Evolutionary conservation across 805 yeast species (phyloP).

Genomic region (Kodamaea sagamina): DNA sequence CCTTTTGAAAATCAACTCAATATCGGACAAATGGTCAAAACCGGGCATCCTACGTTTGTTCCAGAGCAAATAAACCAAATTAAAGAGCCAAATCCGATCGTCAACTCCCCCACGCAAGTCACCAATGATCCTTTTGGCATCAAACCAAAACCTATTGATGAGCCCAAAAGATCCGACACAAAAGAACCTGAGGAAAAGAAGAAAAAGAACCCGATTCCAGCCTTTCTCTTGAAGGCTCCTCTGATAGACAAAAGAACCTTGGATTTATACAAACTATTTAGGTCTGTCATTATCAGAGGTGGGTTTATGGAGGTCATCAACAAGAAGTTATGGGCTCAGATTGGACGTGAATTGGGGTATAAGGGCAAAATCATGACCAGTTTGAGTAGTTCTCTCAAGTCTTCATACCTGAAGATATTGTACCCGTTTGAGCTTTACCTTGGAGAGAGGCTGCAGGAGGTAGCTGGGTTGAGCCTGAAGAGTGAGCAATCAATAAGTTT

Average conservation of each 20-base stretch:
- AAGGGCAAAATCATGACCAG: constrained; percentile 72
- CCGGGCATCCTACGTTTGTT: no score
- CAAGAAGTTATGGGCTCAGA: constrained; percentile 77
- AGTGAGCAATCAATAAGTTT: constrained; percentile 7
- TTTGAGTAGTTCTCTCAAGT: constrained; percentile 63
- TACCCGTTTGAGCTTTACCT: constrained; percentile 33
- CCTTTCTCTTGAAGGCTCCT: constrained; percentile 52
- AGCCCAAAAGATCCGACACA: not conserved
- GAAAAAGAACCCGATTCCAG: constrained; percentile 15
- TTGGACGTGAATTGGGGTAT: constrained; percentile 79
- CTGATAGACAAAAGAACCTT: constrained; percentile 65
- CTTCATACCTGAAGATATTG: constrained; percentile 52
- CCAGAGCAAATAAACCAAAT: no score
- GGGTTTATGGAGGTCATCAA: constrained; percentile 66
- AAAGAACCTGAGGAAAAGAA: not conserved
- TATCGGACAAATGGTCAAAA: no score
- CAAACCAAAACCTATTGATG: no score
- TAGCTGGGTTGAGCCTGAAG: not conserved
- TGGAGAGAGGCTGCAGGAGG: constrained; percentile 11
- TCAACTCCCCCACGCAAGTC: constrained; percentile 7
- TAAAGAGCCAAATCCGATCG: not conserved
- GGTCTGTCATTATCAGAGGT: constrained; percentile 62
- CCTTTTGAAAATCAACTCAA: no score
- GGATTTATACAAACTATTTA: constrained; percentile 61
- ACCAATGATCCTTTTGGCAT: no score